Conservation (phyloP, 1,139 yeast genomes). For the Yamadazyma friedrichii region DNA sequence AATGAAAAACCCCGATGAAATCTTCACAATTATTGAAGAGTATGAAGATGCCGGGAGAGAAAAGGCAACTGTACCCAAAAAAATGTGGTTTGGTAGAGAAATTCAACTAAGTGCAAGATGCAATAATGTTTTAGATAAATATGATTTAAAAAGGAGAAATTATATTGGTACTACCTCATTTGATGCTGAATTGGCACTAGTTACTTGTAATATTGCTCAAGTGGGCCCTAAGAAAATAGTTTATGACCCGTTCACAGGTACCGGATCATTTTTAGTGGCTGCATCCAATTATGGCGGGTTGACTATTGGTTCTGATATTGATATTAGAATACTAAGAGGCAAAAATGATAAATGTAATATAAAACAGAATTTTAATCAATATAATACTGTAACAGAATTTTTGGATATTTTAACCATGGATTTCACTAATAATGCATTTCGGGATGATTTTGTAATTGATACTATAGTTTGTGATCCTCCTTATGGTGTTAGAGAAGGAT, state of each 20-base stretch:
- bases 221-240: conserved; percentile 63
- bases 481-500: conserved; percentile 94
- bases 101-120: conserved; percentile 65
- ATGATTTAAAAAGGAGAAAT: conserved; percentile 78
- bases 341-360: conserved; percentile 50
- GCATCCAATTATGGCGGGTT: conserved; percentile 84
- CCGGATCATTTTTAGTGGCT: conserved; percentile 91
- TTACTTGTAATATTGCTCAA: conserved; percentile 84
- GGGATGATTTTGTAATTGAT: conserved; percentile 63
- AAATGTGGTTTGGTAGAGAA: conserved; percentile 75
- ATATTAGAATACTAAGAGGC: conserved; percentile 79
- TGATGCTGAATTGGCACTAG: conserved; percentile 83
- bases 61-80: conserved; percentile 52
- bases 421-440: conserved; percentile 84
- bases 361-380: conserved; percentile 70
- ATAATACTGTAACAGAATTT: conserved; percentile 55
- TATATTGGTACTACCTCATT: conserved; percentile 96
- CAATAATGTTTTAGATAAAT: conserved; percentile 62
- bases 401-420: conserved; percentile 89
- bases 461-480: conserved; percentile 96
- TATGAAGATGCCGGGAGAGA: conserved; percentile 53
- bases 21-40: conserved; percentile 73
- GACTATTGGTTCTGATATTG: conserved; percentile 88
- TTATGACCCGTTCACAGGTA: conserved; percentile 96
- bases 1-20: conserved; percentile 75